Evolutionary conservation across 1,284 basidiomycete genomes (phyloP).

Genomic region (Cerrena zonata): DNA sequence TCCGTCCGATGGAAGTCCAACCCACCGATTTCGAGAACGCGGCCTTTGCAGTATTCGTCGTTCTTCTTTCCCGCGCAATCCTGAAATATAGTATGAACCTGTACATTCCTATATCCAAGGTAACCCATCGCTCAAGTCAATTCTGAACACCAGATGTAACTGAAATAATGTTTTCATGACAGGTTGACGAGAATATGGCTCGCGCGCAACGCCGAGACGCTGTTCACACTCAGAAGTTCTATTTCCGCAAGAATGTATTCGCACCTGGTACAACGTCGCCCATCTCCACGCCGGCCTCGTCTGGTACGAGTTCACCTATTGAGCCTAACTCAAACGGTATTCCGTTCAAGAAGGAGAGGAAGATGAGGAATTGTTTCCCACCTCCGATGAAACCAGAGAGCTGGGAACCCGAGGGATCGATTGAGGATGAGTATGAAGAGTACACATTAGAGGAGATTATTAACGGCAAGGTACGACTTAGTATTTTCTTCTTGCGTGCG

Average conservation of each 20-base stretch:
- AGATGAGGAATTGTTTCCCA: constrained; percentile 67
- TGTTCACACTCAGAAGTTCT: constrained; percentile 70
- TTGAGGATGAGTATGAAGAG: constrained; percentile 86
- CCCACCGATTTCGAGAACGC: constrained; percentile 99
- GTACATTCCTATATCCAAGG: constrained; percentile 95
- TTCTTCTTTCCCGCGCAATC: constrained; percentile 90
- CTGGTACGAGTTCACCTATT: constrained; percentile 46
- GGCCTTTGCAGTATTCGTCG: constrained; percentile 90
- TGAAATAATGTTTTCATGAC: constrained; percentile 1
- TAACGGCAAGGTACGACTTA: constrained; percentile 69
- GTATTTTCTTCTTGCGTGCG: not conserved
- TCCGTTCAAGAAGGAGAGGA: constrained; percentile 49
- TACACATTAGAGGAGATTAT: constrained; percentile 92
- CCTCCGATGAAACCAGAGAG: constrained; percentile 48
- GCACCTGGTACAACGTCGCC: constrained; percentile 36
- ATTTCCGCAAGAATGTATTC: constrained; percentile 85
- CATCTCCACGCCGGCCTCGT: constrained; percentile 31
- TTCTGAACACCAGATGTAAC: not conserved
- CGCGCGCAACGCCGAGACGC: constrained; percentile 85
- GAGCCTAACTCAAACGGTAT: constrained; percentile 25
- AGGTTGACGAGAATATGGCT: constrained; percentile 98
- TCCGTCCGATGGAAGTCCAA: constrained; percentile 98
- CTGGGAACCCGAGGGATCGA: constrained; percentile 35
- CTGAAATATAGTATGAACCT: constrained; percentile 88
- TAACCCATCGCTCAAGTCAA: constrained; percentile 26